Percentiles rank a stretch among this genome's conserved stretches.
phyloP scores from a whole-genome alignment of 305 asterid genomes.

The Caryopteris hybrid region DNA sequence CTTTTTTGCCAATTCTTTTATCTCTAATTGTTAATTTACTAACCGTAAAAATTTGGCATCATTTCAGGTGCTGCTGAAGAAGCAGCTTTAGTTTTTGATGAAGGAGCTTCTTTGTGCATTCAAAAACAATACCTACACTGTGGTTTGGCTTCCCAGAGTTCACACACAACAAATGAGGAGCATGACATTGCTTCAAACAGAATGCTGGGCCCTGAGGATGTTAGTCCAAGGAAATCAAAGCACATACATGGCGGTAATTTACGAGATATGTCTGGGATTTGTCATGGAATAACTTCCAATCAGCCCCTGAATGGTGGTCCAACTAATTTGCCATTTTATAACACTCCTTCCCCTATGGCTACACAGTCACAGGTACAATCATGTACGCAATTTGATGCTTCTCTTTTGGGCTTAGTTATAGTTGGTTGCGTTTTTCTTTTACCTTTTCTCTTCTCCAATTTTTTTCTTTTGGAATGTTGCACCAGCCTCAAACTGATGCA shows the following conservation, averaged over 20 bases:
- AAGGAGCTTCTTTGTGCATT: constrained; percentile 68
- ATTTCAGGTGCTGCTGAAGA: constrained; percentile 89
- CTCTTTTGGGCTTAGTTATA: constrained; percentile 3
- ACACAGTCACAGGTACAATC: constrained; percentile 65
- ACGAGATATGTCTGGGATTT: constrained; percentile 67
- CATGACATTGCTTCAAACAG: constrained; percentile 38
- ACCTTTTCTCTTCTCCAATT: not conserved
- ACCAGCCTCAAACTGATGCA: not conserved
- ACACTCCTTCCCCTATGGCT: constrained; percentile 90
- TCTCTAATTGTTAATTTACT: constrained; percentile 17
- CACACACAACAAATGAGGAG: constrained; percentile 50
- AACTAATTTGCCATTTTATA: constrained; percentile 56
- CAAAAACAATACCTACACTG: constrained; percentile 58
- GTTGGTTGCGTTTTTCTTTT: not conserved
- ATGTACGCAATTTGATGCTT: constrained; percentile 3
- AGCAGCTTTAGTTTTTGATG: constrained; percentile 77
- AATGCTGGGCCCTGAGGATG: constrained; percentile 51
- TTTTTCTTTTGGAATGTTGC: not conserved
- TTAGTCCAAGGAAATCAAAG: constrained; percentile 68
- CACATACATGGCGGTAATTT: constrained; percentile 46
- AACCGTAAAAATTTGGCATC: constrained; percentile 10
- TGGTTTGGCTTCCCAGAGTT: constrained; percentile 46
- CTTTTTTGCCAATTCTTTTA: constrained; percentile 10
- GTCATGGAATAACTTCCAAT: constrained; percentile 49
- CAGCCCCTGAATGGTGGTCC: constrained; percentile 58